phyloP scores from a whole-genome alignment of 2,329 filamentous ascomycete genomes.

The Ceratocystis cubensis region DNA sequence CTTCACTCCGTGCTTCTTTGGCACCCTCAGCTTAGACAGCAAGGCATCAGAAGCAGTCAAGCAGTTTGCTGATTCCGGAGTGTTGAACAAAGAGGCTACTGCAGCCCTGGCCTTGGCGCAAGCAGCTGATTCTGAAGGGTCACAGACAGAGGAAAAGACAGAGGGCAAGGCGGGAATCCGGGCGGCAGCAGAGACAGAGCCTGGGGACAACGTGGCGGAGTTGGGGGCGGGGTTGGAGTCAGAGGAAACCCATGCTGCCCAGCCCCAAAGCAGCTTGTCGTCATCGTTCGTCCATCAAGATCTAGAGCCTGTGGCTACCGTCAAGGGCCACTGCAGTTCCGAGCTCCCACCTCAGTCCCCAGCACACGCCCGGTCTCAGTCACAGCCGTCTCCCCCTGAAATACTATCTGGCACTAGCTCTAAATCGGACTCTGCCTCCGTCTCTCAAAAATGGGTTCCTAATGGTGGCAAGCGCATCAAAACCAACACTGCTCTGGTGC shows the following conservation, averaged over 20 bases:
- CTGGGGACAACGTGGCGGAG: background rate
- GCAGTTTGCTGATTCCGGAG: background rate
- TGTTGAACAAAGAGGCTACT: constrained; percentile 25
- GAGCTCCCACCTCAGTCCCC: background rate
- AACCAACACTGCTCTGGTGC: constrained; percentile 67
- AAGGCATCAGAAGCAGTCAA: background rate
- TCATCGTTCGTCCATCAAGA: background rate
- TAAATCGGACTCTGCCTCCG: constrained; percentile 4
- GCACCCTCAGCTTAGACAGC: constrained; percentile 58
- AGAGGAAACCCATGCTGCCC: background rate
- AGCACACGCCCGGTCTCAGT: background rate
- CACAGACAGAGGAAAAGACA: background rate
- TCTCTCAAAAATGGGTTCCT: constrained; percentile 32
- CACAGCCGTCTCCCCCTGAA: background rate
- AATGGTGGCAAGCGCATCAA: constrained; percentile 49
- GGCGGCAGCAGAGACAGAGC: background rate
- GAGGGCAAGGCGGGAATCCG: constrained; percentile 30
- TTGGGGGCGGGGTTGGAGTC: background rate
- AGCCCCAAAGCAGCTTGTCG: background rate
- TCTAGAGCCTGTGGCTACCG: background rate
- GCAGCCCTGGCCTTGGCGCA: constrained; percentile 27
- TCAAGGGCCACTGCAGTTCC: background rate
- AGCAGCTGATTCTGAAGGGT: background rate
- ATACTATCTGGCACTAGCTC: background rate
- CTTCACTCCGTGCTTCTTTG: constrained; percentile 76